Conservation (phyloP, 306 rosid genomes). For the Cucurbita moschata region DNA sequence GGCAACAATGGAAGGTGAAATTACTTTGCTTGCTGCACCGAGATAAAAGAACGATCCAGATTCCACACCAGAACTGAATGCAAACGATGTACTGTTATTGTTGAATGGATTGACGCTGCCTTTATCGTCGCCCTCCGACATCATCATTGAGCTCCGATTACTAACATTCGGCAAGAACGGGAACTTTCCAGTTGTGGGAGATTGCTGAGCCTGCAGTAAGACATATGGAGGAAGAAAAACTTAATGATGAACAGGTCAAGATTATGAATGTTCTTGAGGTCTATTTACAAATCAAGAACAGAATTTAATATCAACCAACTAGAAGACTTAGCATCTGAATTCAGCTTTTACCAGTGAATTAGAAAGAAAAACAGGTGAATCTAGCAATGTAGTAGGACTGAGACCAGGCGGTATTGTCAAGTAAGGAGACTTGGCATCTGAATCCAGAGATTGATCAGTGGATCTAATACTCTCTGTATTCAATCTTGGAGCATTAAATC, state of each 20-base stretch:
- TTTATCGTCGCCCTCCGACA: slow-evolving; percentile 31
- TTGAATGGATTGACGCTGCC: slow-evolving; percentile 23
- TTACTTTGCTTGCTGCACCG: slow-evolving; percentile 56
- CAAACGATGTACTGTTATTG: slow-evolving; percentile 42
- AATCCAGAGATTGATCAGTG: slow-evolving; percentile 40
- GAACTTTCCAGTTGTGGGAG: slow-evolving; percentile 91
- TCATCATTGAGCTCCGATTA: slow-evolving; percentile 17
- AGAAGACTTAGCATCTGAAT: too few relatives aligned
- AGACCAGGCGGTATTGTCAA: slow-evolving; percentile 85
- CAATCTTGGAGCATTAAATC: slow-evolving; percentile 92
- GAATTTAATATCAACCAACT: not conserved
- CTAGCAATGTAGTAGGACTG: slow-evolving; percentile 87
- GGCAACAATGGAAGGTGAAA: not conserved
- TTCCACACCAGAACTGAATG: slow-evolving; percentile 56
- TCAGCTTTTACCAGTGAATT: slow-evolving; percentile 49
- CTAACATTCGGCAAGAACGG: slow-evolving; percentile 36
- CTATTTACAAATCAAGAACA: not conserved
- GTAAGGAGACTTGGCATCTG: slow-evolving; percentile 60
- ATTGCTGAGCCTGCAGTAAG: slow-evolving; percentile 70
- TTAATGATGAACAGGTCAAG: not conserved
- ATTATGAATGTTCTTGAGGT: not conserved
- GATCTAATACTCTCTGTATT: slow-evolving; percentile 77
- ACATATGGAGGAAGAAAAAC: slow-evolving; percentile 9
- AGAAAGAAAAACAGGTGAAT: slow-evolving; percentile 84
- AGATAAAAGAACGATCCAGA: slow-evolving; percentile 40